A percentile compares a stretch with the other conserved stretches of the same genome.
phyloP scores from a whole-genome alignment of 176 grass and related monocot genomes.

The Puccinellia tenuiflora region DNA sequence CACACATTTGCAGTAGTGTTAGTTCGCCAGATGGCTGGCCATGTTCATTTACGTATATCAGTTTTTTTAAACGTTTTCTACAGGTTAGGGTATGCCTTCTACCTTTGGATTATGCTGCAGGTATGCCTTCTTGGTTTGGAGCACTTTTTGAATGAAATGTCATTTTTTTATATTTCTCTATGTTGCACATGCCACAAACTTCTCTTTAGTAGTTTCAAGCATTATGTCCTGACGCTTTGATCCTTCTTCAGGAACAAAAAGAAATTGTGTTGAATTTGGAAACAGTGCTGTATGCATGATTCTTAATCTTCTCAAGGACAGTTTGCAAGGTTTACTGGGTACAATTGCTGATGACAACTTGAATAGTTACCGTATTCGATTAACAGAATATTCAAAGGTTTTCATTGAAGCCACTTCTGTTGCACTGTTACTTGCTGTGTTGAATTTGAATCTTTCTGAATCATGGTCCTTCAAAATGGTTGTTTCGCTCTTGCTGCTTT shows the following conservation, averaged over 20 bases:
- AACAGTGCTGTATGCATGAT: slow-evolving; percentile 19
- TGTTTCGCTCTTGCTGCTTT: neutral
- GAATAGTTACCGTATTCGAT: slow-evolving; percentile 39
- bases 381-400: slow-evolving; percentile 66
- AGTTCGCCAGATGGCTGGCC: neutral
- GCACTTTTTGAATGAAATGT: neutral
- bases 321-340: slow-evolving; percentile 28
- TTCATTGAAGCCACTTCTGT: neutral
- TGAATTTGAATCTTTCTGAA: slow-evolving; percentile 1
- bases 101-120: slow-evolving; percentile 50
- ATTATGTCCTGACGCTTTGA: neutral
- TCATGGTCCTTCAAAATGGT: neutral
- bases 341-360: slow-evolving; percentile 28
- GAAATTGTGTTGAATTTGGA: slow-evolving; percentile 29
- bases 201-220: neutral
- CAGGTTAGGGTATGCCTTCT: slow-evolving; percentile 64
- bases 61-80: neutral
- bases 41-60: neutral
- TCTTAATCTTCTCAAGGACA: slow-evolving; percentile 43
- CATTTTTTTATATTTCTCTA: neutral
- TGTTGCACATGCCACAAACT: neutral
- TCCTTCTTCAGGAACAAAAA: slow-evolving; percentile 38
- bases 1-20: neutral
- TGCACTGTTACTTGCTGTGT: neutral
- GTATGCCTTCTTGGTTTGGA: slow-evolving; percentile 24